Conservation (phyloP, 208 protist genomes). For the Acanthamoeba healyi region DNA sequence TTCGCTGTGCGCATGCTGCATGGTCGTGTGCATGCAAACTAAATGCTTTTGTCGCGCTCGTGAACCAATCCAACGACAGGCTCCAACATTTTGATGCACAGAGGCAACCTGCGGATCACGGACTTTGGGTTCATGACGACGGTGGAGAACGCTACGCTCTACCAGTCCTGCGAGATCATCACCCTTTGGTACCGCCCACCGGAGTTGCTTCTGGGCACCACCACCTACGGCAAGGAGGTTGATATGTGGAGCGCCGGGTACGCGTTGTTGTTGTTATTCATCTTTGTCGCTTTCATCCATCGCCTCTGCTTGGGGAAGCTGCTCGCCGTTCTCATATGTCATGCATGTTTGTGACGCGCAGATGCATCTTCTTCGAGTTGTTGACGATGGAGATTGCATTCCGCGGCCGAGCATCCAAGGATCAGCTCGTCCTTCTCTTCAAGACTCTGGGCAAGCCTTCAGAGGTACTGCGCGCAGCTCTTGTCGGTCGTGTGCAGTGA, state of each 20-base stretch:
- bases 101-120: conserved; percentile 90
- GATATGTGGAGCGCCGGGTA: conserved; percentile 92
- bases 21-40: neutral
- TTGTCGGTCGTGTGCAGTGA: neutral
- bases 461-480: neutral
- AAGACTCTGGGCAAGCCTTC: conserved; percentile 85
- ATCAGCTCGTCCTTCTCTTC: conserved; percentile 89
- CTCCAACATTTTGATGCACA: conserved; percentile 76
- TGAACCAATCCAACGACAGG: neutral
- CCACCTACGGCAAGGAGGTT: conserved; percentile 85
- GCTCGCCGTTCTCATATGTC: neutral
- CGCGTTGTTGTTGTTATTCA: conserved; percentile 32
- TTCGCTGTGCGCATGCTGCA: neutral
- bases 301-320: neutral
- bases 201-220: conserved; percentile 89
- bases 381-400: conserved; percentile 78
- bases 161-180: conserved; percentile 89
- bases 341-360: neutral
- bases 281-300: neutral
- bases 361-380: conserved; percentile 79
- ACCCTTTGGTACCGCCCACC: conserved; percentile 93
- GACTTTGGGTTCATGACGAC: conserved; percentile 90
- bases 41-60: too few relatives aligned
- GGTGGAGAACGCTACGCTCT: conserved; percentile 61
- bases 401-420: conserved; percentile 79